Base-by-base conservation (phyloP, 1,284 basidiomycete genomes). In the Irpex sp. region DNA sequence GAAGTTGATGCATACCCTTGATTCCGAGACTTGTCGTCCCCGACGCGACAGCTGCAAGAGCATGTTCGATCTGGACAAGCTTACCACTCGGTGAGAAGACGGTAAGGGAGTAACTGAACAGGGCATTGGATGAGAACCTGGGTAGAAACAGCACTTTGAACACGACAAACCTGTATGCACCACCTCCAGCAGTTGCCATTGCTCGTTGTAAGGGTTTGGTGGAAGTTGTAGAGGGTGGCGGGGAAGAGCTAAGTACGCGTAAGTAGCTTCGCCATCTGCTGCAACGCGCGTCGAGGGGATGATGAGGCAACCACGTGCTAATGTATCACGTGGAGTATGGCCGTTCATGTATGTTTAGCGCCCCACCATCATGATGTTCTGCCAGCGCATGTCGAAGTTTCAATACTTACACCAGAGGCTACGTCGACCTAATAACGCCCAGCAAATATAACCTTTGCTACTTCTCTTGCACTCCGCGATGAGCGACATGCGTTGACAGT, bases 1-100 rank as follows among this genome's bases (percentile, higher is more conserved):
- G 21, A 66, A 60, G 65, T 9, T 9, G 8, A 65, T 34, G 68
- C 68, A 66, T 70, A 96, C 96, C 97, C 85, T 99, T 99, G 79
- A 99, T 98, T 64, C 97, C 97, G 58, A 99, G 85, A 76, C 93
- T 96, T 38, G 97, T 99, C 55, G 96, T 97, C 59, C 97, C 97
- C 69, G 92, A 91, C n/a, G 93, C 87, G 61, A 99, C 97, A 21
- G 96, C 96, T 63, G 97, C 97, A 65, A 99, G 84, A 49, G 97
- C 97, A 81, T 99, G 97, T 81, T 99, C 97, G 75, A 99, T 99
- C 83, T 99, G 97, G 62, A 97, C 95, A 62, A 98, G 87, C 84
- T 97, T 98, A 67, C 97, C 97, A 71, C 95, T 97, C 59, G 97
- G 97, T 40, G 96, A 98, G 87, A 99, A 99, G 71, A 97, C 97